Conservation (phyloP, 2,329 filamentous ascomycete species). For the Madurella fahalii region DNA sequence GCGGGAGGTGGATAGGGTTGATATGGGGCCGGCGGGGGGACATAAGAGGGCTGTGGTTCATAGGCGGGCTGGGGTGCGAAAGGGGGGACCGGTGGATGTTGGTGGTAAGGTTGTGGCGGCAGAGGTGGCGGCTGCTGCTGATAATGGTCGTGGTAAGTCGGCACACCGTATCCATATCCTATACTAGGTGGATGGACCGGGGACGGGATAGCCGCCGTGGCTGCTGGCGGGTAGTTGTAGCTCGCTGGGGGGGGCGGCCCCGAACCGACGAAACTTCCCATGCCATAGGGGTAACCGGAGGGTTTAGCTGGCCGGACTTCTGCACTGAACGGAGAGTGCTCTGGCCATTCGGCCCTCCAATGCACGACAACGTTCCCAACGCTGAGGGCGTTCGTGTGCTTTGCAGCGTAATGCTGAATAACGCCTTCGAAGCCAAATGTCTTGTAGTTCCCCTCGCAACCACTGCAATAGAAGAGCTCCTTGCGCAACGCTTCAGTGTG, state of each 20-base stretch:
- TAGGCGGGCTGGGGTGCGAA: constrained; percentile 14
- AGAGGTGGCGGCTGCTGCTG: constrained; percentile 13
- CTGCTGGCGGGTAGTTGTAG: constrained; percentile 18
- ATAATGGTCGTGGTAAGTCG: constrained; percentile 32
- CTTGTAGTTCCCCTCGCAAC: constrained; percentile 61
- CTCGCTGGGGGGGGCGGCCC: constrained; percentile 8
- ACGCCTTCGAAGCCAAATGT: constrained; percentile 74
- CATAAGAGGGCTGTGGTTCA: constrained; percentile 16
- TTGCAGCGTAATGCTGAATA: constrained; percentile 78
- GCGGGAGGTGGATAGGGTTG: constrained; percentile 21
- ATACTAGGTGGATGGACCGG: constrained; percentile 23
- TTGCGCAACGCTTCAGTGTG: constrained; percentile 62
- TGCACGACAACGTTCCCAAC: constrained; percentile 68
- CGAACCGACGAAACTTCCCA: constrained; percentile 6
- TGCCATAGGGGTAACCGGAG: constrained; percentile 12
- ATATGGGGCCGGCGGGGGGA: constrained; percentile 24
- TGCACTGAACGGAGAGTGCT: constrained; percentile 65
- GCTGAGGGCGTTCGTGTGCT: constrained; percentile 69
- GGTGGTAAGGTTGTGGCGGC: constrained; percentile 12
- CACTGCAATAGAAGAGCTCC: constrained; percentile 72
- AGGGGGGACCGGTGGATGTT: constrained; percentile 3
- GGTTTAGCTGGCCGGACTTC: constrained; percentile 45
- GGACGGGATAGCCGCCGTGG: constrained; percentile 10
- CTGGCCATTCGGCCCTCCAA: constrained; percentile 80
- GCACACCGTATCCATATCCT: constrained; percentile 32